Percentiles rank a stretch among this genome's conserved stretches.
phyloP scores from a whole-genome alignment of 2,329 filamentous ascomycete genomes.

The Aspergillus sp. region DNA sequence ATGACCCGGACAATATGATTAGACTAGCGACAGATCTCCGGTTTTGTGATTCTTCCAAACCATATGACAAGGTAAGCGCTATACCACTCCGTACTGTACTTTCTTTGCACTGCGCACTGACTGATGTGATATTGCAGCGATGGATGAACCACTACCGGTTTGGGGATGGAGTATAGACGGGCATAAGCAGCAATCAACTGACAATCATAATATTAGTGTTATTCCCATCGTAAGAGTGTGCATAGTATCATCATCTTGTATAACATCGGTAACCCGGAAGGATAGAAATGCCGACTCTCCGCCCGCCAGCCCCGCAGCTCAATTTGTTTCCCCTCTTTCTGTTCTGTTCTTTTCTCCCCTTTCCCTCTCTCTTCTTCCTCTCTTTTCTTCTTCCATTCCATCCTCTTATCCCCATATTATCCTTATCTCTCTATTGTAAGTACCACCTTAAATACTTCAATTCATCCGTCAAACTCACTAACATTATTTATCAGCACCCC shows the following conservation, averaged over 20 bases:
- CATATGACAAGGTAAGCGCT: conserved; percentile 41
- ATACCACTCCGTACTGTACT: neutral
- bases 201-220: neutral
- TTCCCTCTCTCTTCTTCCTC: conserved; percentile 10
- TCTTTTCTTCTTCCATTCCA: conserved; percentile 7
- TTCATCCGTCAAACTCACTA: conserved; percentile 4
- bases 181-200: neutral
- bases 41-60: conserved; percentile 47
- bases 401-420: conserved; percentile 1
- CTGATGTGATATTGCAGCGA: conserved; percentile 13
- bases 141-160: conserved; percentile 38
- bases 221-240: neutral
- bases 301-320: neutral
- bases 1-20: conserved; percentile 47
- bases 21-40: conserved; percentile 51
- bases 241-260: neutral
- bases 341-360: conserved; percentile 6
- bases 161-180: conserved; percentile 23
- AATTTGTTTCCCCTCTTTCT: conserved; percentile 7
- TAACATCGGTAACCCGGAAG: neutral
- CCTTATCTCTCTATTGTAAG: neutral
- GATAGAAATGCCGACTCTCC: conserved; percentile 3
- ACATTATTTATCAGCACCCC: conserved; percentile 7
- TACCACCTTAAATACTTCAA: neutral
- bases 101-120: neutral